Conservation (phyloP, 345 rosid genomes). For the Rhodamnia argentea region DNA sequence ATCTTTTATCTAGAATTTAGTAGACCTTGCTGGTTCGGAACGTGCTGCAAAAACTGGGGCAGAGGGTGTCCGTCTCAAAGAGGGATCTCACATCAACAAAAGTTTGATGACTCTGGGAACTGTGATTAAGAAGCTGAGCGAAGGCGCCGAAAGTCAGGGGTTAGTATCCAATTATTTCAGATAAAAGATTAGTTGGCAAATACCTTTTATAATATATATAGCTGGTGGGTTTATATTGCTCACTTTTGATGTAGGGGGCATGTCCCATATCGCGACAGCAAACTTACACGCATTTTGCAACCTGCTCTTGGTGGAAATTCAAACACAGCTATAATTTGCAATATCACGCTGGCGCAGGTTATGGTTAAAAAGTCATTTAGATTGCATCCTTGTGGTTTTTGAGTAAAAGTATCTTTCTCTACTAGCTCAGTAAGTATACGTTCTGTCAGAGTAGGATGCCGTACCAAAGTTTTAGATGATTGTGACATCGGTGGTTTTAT, state of each 20-base stretch:
- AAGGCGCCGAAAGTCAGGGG: conserved; percentile 97
- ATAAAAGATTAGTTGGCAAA: neutral
- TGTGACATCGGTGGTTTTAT: neutral
- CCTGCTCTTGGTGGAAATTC: conserved; percentile 99
- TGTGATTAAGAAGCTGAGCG: conserved; percentile 84
- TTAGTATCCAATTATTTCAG: conserved; percentile 7
- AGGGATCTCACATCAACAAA: conserved; percentile 93
- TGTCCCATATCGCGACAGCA: conserved; percentile 97
- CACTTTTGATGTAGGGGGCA: conserved; percentile 56
- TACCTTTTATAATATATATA: neutral
- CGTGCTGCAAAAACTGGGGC: conserved; percentile 99
- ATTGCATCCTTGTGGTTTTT: neutral
- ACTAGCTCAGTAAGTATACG: neutral
- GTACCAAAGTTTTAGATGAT: neutral
- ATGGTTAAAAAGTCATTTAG: conserved; percentile 1
- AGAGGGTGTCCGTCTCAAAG: conserved; percentile 91
- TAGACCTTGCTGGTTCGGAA: conserved; percentile 98
- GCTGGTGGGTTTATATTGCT: neutral
- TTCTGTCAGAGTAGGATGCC: neutral
- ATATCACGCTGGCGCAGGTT: conserved; percentile 95
- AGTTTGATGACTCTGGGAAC: conserved; percentile 94
- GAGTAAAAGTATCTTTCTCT: neutral
- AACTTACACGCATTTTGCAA: conserved; percentile 91
- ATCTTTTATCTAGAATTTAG: conserved; percentile 54
- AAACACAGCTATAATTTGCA: conserved; percentile 96